Evolutionary conservation across 208 protist genomes (phyloP).

Genomic region (Angomonas deanei): DNA sequence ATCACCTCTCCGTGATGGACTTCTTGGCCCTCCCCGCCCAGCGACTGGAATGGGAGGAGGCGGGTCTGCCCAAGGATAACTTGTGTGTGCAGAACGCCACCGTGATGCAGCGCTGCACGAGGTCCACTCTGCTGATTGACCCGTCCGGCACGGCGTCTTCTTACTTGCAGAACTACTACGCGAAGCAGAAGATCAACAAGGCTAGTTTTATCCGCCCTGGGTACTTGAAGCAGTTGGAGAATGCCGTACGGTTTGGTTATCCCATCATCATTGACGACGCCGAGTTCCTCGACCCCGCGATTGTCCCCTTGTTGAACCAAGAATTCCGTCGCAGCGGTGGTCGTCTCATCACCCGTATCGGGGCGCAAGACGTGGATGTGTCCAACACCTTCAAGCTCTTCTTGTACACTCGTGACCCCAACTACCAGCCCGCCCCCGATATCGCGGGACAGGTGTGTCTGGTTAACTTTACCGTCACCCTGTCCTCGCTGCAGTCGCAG

Average conservation of each 20-base stretch:
- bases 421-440: conserved; percentile 91
- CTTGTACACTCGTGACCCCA: conserved; percentile 95
- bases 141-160: conserved; percentile 94
- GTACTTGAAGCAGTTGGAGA: conserved; percentile 99
- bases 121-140: conserved; percentile 99
- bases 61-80: conserved; percentile 94
- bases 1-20: conserved; percentile 83
- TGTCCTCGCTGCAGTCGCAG: conserved; percentile 92
- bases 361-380: conserved; percentile 97
- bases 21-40: conserved; percentile 92
- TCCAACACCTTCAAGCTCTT: conserved; percentile 96
- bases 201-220: conserved; percentile 94
- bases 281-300: conserved; percentile 97
- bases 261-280: conserved; percentile 99
- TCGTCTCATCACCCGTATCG: conserved; percentile 92
- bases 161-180: conserved; percentile 91
- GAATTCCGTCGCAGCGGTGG: conserved; percentile 95
- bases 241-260: conserved; percentile 97
- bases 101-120: conserved; percentile 90
- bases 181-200: conserved; percentile 78
- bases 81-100: conserved; percentile 98
- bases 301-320: conserved; percentile 97
- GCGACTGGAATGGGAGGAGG: conserved; percentile 92
- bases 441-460: conserved; percentile 96
- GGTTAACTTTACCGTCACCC: conserved; percentile 99